Conservation (phyloP, 345 rosid genomes). For the Eucalyptus rudis region DNA sequence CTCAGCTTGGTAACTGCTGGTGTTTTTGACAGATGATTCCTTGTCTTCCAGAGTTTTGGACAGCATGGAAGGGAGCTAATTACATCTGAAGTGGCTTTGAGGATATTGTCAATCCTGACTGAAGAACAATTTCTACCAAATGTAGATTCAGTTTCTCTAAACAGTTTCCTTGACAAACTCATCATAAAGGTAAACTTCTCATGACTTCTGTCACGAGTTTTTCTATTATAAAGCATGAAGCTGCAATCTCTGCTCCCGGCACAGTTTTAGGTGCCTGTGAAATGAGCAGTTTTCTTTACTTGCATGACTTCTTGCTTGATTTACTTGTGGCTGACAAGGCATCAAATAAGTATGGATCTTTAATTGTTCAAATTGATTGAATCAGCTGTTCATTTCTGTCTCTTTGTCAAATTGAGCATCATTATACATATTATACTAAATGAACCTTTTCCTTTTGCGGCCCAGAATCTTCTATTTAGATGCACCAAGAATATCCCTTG, state of each 20-base stretch:
- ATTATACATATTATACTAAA: background rate
- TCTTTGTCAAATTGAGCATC: background rate
- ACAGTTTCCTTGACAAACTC: constrained; percentile 49
- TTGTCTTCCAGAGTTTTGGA: constrained; percentile 99
- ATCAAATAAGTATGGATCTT: background rate
- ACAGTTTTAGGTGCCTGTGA: background rate
- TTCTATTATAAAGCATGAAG: background rate
- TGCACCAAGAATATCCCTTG: background rate
- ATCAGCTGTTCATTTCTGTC: background rate
- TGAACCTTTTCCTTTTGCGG: background rate
- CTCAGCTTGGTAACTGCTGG: constrained; percentile 54
- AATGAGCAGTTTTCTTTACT: background rate
- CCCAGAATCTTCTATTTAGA: background rate
- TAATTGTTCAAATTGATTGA: background rate
- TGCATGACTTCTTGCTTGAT: background rate
- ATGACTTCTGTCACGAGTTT: background rate
- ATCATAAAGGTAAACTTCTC: constrained; percentile 54
- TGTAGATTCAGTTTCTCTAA: constrained; percentile 16
- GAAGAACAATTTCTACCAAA: constrained; percentile 71
- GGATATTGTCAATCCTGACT: constrained; percentile 73
- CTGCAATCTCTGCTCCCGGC: background rate
- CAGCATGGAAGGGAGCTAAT: constrained; percentile 98
- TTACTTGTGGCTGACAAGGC: background rate
- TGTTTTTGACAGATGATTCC: constrained; percentile 92
- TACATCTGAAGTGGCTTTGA: constrained; percentile 78